Conservation (phyloP, 176 grass and related monocot genomes). For the sorghum (Sorghum bicolor) region DNA sequence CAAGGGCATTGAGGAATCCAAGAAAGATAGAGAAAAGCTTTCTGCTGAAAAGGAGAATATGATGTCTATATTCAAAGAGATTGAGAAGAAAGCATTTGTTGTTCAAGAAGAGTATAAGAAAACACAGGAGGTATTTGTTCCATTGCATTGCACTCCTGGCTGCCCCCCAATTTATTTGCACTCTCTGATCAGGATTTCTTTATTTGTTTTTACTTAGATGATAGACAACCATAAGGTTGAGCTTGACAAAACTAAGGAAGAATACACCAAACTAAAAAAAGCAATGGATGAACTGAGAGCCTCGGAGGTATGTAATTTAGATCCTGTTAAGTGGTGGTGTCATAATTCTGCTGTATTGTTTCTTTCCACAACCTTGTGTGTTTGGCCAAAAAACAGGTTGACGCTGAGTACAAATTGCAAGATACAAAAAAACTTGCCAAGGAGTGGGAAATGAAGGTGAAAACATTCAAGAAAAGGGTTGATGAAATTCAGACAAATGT, state of each 20-base stretch:
- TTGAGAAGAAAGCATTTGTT: constrained; percentile 69
- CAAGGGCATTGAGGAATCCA: constrained; percentile 65
- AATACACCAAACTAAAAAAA: constrained; percentile 84
- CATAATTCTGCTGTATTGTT: constrained; percentile 3
- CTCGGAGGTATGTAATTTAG: constrained; percentile 50
- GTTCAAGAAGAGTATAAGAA: constrained; percentile 93
- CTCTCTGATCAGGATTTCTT: constrained; percentile 6
- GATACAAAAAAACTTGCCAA: constrained; percentile 69
- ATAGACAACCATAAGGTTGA: constrained; percentile 78
- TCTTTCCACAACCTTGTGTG: neutral
- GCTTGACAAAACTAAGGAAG: constrained; percentile 82
- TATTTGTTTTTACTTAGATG: constrained; percentile 45
- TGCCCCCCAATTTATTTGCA: neutral
- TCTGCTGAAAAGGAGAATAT: constrained; percentile 57
- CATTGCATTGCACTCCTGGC: constrained; percentile 18
- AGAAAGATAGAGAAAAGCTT: constrained; percentile 64
- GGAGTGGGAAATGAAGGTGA: constrained; percentile 84
- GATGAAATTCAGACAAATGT: constrained; percentile 64
- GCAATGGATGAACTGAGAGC: constrained; percentile 80
- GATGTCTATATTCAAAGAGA: constrained; percentile 61
- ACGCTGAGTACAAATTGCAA: constrained; percentile 80
- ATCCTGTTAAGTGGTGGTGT: constrained; percentile 8
- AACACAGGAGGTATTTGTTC: constrained; percentile 73
- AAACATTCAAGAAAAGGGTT: constrained; percentile 72
- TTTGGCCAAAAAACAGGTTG: constrained; percentile 55